Base-by-base conservation (phyloP, 768 basidiomycete species). In the Hirschioporus abietinus region DNA sequence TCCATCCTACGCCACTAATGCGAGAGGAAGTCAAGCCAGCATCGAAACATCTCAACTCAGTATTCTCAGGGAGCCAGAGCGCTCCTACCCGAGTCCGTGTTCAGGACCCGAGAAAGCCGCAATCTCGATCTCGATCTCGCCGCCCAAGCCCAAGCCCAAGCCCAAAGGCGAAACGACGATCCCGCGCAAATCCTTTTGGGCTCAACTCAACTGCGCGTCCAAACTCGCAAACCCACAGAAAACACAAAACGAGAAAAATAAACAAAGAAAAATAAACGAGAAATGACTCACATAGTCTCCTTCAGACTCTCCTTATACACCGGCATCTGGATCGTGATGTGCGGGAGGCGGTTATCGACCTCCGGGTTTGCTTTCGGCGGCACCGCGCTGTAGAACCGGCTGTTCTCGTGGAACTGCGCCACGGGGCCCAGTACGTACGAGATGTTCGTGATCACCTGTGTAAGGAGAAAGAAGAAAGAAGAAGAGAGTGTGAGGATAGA, bases 271-370 rank as follows among this genome's bases (percentile, higher is more conserved):
- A 60, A 27, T 58, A 30, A 24, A 10, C 12, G 26, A 36, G 7
- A n/a, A 57, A 26, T 26, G 9, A 80, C 89, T 76, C 75, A 92
- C 91, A 93, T 93, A 0, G 90, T 92, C 72, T 90, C 85, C 64
- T 91, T 88, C 64, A 93, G 75, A 70, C 87, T 90, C 73, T 93
- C 92, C 72, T 93, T 95, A 77, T 95, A 96, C 4, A 95, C 93
- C 0, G 93, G 93, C 78, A 95, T 82, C 76, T 95, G 87, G 63
- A 95, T 80, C 0, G 90, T 90, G 18, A 93, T 81, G 72, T 92
- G 91, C 1, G 91, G 92, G 2, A 93, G 80, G 64, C 78, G 81
- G 0, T 80, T 70, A 73, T 91, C 90, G 65, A 91, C 79, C 18
- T 84, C 86, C 64, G 84, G 82, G 74, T 88, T 89, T 0, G 86